Evolutionary conservation across 202 grass and related monocot genomes (phyloP), one percentile per base, ranked within the genome.

Genomic region (Saccharum hybrid): DNA sequence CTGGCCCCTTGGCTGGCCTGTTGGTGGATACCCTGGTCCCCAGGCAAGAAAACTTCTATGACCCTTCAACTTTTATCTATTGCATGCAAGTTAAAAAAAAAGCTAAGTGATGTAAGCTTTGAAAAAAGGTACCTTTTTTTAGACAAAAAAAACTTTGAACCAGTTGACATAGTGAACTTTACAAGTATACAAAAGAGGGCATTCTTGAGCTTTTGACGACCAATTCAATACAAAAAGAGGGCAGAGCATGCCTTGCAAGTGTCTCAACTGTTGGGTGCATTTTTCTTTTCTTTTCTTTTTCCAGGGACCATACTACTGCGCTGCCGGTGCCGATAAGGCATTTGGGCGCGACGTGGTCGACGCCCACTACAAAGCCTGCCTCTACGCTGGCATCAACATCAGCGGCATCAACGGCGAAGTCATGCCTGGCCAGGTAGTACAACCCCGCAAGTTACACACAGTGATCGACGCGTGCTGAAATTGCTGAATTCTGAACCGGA

Each of bases 401-500:
- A 94, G 91, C 59, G 94, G 94, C 80, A 94, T 97, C 89, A 97
- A 97, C 33, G 94, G 91, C 51, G 94, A 97, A 88, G 94, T 97
- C 79, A 97, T 97, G 94, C 94, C 94, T 12, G 94, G 94, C 2
- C 94, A 97, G 91, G 94, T 97, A 81, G 16, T 59, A 80, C 22
- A 14, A 18, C 68, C 40, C 37, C 1, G 37, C 45, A 66, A 30
- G 45, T 78, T 51, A 81, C 37, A 68, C 3, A 21, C 14, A 26
- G 43, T 9, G 38, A 18, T 30, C n/a, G 71, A 87, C 52, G 57
- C 15, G 52, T 64, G 30, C 9, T 66, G 13, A 76, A 59, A 59
- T 0, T 22, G 7, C 8, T n/a, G 57, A 54, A 23, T 60, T 82
- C 31, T 88, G 77, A 85, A 75, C 23, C 52, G 22, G 75, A 40